Percentiles rank a stretch among this genome's conserved stretches.
These are phyloP conservation scores for Mycena vulgaris DNA, from an alignment of 768 basidiomycete genomes.

Conservation along the genomic window DNA sequence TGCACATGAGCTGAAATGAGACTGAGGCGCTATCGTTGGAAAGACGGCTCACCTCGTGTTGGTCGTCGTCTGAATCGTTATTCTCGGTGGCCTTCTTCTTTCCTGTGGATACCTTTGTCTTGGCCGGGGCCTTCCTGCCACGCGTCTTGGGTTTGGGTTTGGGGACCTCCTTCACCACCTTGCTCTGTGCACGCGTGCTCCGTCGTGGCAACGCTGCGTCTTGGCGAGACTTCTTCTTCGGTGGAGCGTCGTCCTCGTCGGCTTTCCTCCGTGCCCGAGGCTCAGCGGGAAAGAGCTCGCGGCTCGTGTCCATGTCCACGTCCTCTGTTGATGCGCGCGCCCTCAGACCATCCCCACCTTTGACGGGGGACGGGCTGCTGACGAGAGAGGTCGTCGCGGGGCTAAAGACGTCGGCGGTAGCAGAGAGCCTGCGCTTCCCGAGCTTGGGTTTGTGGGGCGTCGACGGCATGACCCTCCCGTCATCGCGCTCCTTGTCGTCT, in stretches of 20 bases:
- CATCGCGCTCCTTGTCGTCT: conserved; percentile 34
- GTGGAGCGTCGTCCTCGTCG: conserved; percentile 22
- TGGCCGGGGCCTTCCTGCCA: conserved; percentile 7
- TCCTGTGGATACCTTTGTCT: conserved; percentile 18
- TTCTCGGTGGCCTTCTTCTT: conserved; percentile 30
- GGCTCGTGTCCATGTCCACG: not conserved
- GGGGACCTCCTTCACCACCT: conserved; percentile 6
- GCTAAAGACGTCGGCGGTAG: conserved; percentile 50
- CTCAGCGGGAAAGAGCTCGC: not conserved
- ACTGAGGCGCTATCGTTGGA: too few relatives aligned
- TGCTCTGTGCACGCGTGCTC: conserved; percentile 19
- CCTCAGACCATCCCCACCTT: conserved; percentile 38
- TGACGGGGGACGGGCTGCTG: conserved; percentile 57
- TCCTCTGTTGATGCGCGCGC: not conserved
- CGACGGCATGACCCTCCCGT: conserved; percentile 43
- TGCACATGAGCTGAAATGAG: conserved; percentile 34
- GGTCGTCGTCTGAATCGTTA: conserved; percentile 26
- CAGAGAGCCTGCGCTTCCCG: conserved; percentile 50
- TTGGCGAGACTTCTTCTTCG: conserved; percentile 28
- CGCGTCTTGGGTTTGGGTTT: conserved; percentile 35
- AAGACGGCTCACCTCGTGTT: conserved; percentile 23
- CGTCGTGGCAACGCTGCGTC: conserved; percentile 20
- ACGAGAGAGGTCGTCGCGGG: conserved; percentile 49
- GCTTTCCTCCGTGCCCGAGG: not conserved
- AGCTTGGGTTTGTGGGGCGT: conserved; percentile 52